Conservation (phyloP, 2,329 filamentous ascomycete species). For the Ophiostoma tasmaniense region DNA sequence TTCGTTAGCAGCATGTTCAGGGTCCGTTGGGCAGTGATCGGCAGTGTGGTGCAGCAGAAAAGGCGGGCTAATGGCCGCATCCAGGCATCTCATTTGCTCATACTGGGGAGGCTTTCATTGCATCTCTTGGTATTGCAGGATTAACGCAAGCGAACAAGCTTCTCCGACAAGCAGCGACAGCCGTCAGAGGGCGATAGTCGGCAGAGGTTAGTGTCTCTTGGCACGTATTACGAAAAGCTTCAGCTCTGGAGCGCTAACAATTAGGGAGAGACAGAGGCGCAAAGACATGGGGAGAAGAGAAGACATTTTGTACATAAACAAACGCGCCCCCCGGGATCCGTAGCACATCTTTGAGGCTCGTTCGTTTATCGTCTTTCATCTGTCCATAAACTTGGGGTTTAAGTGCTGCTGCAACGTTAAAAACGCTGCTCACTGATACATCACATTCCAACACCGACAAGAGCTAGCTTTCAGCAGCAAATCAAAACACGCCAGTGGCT, state of each 20-base stretch:
- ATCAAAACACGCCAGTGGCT: neutral
- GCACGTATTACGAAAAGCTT: neutral
- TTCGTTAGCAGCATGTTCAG: too few relatives aligned
- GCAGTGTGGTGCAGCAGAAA: neutral
- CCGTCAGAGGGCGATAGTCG: neutral
- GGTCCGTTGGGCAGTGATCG: neutral
- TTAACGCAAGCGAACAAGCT: neutral
- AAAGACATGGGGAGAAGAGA: neutral
- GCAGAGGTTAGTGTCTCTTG: neutral
- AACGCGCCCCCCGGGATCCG: neutral
- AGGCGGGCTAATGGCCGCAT: neutral
- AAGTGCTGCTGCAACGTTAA: neutral
- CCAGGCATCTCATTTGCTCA: neutral
- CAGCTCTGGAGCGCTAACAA: neutral
- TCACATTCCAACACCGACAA: neutral
- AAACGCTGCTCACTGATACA: neutral
- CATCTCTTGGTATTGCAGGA: neutral
- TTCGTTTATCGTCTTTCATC: neutral
- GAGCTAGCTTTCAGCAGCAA: neutral
- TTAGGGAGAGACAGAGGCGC: neutral
- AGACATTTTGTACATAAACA: neutral
- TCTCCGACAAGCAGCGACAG: constrained; percentile 1
- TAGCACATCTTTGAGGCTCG: neutral
- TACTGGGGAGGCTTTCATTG: neutral
- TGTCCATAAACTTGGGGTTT: neutral